Percentiles rank a stretch among this genome's conserved stretches.
phyloP scores from a whole-genome alignment of 805 yeast genomes.

The Lipomyces starkeyi region DNA sequence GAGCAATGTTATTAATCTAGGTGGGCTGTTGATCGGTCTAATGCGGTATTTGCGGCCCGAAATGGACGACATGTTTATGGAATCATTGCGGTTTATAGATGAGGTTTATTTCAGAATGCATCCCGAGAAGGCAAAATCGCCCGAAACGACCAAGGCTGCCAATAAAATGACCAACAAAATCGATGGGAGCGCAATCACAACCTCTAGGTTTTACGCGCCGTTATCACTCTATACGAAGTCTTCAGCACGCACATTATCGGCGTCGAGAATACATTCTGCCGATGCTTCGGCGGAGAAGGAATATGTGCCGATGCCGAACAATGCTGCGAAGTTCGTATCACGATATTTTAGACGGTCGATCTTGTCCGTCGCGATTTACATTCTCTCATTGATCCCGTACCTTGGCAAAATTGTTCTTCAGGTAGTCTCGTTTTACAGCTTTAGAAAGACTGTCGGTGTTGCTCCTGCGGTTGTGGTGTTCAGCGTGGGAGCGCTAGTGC shows the following conservation, averaged over 20 bases:
- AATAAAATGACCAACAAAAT: not conserved
- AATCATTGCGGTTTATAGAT: constrained; percentile 52
- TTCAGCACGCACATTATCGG: constrained; percentile 4
- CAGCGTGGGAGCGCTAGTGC: constrained; percentile 46
- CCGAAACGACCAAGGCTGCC: not conserved
- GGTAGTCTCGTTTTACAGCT: constrained; percentile 51
- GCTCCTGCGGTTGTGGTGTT: constrained; percentile 52
- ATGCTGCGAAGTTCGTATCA: constrained; percentile 39
- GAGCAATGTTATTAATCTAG: constrained; percentile 50
- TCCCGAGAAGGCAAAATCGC: constrained; percentile 43
- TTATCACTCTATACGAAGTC: constrained; percentile 21
- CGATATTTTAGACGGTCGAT: constrained; percentile 44
- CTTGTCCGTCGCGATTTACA: constrained; percentile 46
- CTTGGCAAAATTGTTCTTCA: constrained; percentile 54
- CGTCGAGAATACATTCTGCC: constrained; percentile 1
- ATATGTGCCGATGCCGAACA: constrained; percentile 4
- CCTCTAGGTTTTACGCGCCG: constrained; percentile 31
- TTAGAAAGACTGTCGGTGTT: constrained; percentile 56
- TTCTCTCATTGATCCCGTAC: constrained; percentile 51
- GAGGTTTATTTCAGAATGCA: constrained; percentile 49
- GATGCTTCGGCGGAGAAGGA: too few relatives aligned
- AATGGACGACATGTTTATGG: constrained; percentile 51
- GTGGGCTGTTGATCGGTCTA: constrained; percentile 51
- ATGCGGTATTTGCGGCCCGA: constrained; percentile 49
- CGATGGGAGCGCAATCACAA: not conserved